Evolutionary conservation across 768 basidiomycete species (phyloP).

Genomic region (Russula compacta): DNA sequence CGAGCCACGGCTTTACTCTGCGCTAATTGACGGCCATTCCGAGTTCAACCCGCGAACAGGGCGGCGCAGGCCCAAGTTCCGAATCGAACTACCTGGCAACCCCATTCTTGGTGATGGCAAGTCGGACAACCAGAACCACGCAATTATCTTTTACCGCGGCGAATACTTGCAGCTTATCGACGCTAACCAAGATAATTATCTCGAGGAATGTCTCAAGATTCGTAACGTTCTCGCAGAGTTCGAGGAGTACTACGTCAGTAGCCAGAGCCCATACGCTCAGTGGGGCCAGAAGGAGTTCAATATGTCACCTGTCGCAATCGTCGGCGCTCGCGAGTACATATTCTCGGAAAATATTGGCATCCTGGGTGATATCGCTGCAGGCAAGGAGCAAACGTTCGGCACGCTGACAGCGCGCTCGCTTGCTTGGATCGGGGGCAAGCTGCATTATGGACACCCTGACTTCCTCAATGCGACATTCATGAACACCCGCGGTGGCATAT

Average conservation of each 20-base stretch:
- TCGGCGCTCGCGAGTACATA: conserved; percentile 98
- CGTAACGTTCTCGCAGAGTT: conserved; percentile 97
- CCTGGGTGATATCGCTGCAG: conserved; percentile 94
- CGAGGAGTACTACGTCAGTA: conserved; percentile 81
- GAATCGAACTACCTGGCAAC: conserved; percentile 96
- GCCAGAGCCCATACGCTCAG: conserved; percentile 85
- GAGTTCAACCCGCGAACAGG: conserved; percentile 89
- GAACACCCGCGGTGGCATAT: conserved; percentile 96
- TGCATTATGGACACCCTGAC: conserved; percentile 99
- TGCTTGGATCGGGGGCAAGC: conserved; percentile 96
- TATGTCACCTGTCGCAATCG: conserved; percentile 86
- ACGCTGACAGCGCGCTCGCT: conserved; percentile 92
- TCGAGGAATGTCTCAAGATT: conserved; percentile 99
- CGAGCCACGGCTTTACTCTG: conserved; percentile 90
- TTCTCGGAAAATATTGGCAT: conserved; percentile 99
- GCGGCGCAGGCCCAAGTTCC: conserved; percentile 89
- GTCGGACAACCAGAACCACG: conserved; percentile 99
- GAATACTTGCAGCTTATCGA: conserved; percentile 99
- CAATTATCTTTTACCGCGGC: conserved; percentile 98
- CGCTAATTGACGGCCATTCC: conserved; percentile 95
- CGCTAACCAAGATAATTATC: conserved; percentile 99
- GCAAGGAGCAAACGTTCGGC: conserved; percentile 99
- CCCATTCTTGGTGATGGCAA: conserved; percentile 99
- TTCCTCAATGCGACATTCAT: conserved; percentile 97
- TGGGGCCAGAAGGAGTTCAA: conserved; percentile 86